Conservation (phyloP, 2,329 filamentous ascomycete genomes). For the Xylariaceae sp. region DNA sequence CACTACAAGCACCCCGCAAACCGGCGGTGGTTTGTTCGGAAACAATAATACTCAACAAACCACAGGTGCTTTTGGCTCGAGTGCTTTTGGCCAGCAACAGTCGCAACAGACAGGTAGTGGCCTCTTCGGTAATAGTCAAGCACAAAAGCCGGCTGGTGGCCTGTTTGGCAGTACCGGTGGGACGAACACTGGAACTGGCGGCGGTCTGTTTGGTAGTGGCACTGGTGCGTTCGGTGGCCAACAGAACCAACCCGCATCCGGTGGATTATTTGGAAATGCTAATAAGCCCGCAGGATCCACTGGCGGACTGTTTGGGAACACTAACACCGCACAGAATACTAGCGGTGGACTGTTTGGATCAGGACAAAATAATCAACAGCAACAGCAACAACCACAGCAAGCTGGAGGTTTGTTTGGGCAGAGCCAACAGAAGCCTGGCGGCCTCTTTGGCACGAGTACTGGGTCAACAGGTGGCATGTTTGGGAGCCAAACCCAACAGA, state of each 20-base stretch:
- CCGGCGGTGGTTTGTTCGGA: conserved; percentile 39
- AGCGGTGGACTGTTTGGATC: conserved; percentile 50
- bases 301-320: conserved; percentile 44
- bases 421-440: conserved; percentile 49
- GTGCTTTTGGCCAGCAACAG: conserved; percentile 39
- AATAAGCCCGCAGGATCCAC: conserved; percentile 30
- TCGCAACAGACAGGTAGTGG: conserved; percentile 38
- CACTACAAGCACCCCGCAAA: conserved; percentile 25
- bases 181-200: conserved; percentile 29
- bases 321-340: conserved; percentile 22
- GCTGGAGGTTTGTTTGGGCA: conserved; percentile 51
- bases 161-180: conserved; percentile 37
- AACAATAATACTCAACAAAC: conserved; percentile 26
- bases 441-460: conserved; percentile 28
- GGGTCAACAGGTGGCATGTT: conserved; percentile 53
- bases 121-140: conserved; percentile 36
- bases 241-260: conserved; percentile 17
- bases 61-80: conserved; percentile 31
- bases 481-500: conserved; percentile 43
- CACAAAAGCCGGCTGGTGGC: conserved; percentile 36
- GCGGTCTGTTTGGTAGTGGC: conserved; percentile 43
- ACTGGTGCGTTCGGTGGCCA: conserved; percentile 30
- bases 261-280: conserved; percentile 42
- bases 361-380: conserved; percentile 36
- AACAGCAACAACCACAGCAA: conserved; percentile 37